Evolutionary conservation across 75 land plant genomes (phyloP).

Genomic region (Azolla pinnata): DNA sequence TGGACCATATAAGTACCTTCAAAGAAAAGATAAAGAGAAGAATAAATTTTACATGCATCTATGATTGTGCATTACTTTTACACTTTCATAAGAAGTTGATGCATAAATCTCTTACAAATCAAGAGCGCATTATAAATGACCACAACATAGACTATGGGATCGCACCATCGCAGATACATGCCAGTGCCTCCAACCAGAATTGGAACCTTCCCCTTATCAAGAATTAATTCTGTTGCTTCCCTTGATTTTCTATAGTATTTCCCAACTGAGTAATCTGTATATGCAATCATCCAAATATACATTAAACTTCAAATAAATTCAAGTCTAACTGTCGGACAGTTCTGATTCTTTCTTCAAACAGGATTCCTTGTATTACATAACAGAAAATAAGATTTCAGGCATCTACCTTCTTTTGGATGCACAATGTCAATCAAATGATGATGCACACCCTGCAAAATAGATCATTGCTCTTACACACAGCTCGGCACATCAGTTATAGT

Average conservation of each 20-base stretch:
- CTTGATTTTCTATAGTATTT: slow-evolving; percentile 66
- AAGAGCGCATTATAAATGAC: too few relatives aligned
- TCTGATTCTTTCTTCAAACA: too few relatives aligned
- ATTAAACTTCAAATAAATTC: too few relatives aligned
- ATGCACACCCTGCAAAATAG: slow-evolving; percentile 23
- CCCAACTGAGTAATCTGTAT: slow-evolving; percentile 79
- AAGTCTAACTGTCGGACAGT: too few relatives aligned
- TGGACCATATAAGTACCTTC: slow-evolving; percentile 80
- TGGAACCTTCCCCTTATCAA: slow-evolving; percentile 56
- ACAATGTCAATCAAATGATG: slow-evolving; percentile 30
- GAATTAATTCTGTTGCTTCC: slow-evolving; percentile 47
- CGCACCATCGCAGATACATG: slow-evolving; percentile 77
- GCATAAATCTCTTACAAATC: neutral
- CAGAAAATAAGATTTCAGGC: neutral
- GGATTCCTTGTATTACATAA: neutral
- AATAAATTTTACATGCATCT: too few relatives aligned
- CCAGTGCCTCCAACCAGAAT: slow-evolving; percentile 90
- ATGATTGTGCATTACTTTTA: too few relatives aligned
- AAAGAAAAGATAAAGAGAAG: too few relatives aligned
- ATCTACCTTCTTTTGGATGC: slow-evolving; percentile 22
- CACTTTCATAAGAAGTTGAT: neutral
- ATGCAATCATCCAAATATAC: too few relatives aligned
- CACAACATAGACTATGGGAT: neutral
- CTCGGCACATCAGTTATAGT: too few relatives aligned
- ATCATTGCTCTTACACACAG: too few relatives aligned